Conservation (phyloP, 1,139 yeast species). For the Suhomyces yuchorum region DNA sequence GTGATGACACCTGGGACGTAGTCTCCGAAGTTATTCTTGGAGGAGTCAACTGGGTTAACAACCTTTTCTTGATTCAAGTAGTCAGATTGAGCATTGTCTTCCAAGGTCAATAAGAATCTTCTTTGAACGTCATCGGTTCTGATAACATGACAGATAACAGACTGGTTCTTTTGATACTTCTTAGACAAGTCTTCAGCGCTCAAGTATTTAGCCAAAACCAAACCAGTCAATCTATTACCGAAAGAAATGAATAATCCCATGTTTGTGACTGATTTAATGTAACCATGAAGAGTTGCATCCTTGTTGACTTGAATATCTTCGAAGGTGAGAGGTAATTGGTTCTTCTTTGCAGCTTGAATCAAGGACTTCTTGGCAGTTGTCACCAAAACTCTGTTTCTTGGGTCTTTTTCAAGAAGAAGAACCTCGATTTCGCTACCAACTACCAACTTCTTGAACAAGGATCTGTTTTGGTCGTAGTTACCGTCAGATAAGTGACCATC, state of each 20-base stretch:
- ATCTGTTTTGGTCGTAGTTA: conserved; percentile 71
- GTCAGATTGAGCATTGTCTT: conserved; percentile 30
- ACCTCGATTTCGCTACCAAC: conserved; percentile 65
- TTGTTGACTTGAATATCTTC: conserved; percentile 53
- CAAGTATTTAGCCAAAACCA: conserved; percentile 78
- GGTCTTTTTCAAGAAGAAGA: conserved; percentile 69
- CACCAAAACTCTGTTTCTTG: conserved; percentile 58
- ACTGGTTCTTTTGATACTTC: conserved; percentile 63
- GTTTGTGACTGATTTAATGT: conserved; percentile 71
- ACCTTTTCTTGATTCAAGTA: conserved; percentile 26
- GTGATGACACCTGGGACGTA: conserved; percentile 62
- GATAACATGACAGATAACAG: conserved; percentile 65
- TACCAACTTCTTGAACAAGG: conserved; percentile 54
- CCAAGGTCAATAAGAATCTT: conserved; percentile 68
- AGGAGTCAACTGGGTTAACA: conserved; percentile 62
- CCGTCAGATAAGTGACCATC: conserved; percentile 80
- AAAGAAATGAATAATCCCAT: conserved; percentile 84
- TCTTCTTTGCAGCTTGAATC: conserved; percentile 60
- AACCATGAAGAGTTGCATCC: conserved; percentile 64
- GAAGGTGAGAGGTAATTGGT: conserved; percentile 58
- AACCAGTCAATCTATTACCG: conserved; percentile 78
- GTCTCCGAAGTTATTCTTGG: conserved; percentile 52
- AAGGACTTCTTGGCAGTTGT: conserved; percentile 68
- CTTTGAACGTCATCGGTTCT: conserved; percentile 67
- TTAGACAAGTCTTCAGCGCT: conserved; percentile 58